Percentiles rank a stretch among this genome's conserved stretches.
These are phyloP conservation scores for Candida sithepensis DNA, from an alignment of 805 yeast species.

Conservation along the genomic window DNA sequence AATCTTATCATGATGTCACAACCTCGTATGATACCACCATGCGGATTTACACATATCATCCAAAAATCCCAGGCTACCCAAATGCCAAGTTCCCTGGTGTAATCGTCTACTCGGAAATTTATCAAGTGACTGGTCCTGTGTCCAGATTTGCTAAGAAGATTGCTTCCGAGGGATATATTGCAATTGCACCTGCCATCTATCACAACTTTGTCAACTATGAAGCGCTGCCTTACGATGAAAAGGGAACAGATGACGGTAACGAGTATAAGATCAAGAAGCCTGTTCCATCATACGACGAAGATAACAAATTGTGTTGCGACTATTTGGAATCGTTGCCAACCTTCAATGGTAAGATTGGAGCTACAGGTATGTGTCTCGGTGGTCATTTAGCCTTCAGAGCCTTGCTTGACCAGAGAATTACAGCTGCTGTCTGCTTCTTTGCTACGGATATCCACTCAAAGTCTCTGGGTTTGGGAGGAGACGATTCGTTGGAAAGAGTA, in stretches of 20 bases:
- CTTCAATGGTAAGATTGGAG: slow-evolving; percentile 70
- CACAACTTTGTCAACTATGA: slow-evolving; percentile 66
- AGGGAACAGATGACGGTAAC: slow-evolving; percentile 77
- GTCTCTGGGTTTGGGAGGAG: slow-evolving; percentile 64
- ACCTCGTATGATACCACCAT: slow-evolving; percentile 66
- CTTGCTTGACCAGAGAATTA: slow-evolving; percentile 59
- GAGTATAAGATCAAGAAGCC: slow-evolving; percentile 62
- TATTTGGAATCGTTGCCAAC: slow-evolving; percentile 54
- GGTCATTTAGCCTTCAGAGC: slow-evolving; percentile 77
- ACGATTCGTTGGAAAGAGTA: slow-evolving; percentile 57
- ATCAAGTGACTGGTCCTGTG: slow-evolving; percentile 83
- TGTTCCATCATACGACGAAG: slow-evolving; percentile 72
- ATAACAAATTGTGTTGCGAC: slow-evolving; percentile 59
- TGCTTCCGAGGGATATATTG: slow-evolving; percentile 77
- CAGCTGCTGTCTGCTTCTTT: slow-evolving; percentile 71
- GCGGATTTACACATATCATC: slow-evolving; percentile 64
- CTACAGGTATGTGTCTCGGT: slow-evolving; percentile 86
- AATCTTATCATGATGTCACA: slow-evolving; percentile 56
- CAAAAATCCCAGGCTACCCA: slow-evolving; percentile 70
- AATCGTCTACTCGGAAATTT: slow-evolving; percentile 72
- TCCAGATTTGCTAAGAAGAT: slow-evolving; percentile 72
- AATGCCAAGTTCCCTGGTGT: slow-evolving; percentile 79
- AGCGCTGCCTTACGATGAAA: slow-evolving; percentile 63
- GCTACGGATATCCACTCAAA: slow-evolving; percentile 76
- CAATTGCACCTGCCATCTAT: slow-evolving; percentile 75